Percentiles rank a stretch among this genome's conserved stretches.
phyloP scores from a whole-genome alignment of 2,329 filamentous ascomycete species.

The Geosmithia flava region DNA sequence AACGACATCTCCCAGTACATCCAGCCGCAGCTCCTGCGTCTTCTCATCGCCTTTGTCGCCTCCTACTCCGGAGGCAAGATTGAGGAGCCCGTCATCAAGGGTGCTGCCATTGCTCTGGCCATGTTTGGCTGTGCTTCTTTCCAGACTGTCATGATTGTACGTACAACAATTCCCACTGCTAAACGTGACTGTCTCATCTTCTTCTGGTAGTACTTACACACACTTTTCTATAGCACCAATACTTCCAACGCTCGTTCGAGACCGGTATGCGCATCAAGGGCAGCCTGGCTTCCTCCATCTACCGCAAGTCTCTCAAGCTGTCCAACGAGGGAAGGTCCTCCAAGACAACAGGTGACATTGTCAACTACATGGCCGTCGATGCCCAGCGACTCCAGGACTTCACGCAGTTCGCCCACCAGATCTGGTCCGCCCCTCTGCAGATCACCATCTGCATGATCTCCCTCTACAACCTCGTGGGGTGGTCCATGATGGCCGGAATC shows the following conservation, averaged over 20 bases:
- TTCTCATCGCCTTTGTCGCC: constrained; percentile 71
- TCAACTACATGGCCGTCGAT: constrained; percentile 99
- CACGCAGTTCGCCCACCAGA: constrained; percentile 86
- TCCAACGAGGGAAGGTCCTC: constrained; percentile 84
- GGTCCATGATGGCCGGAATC: constrained; percentile 91
- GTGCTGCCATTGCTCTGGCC: constrained; percentile 73
- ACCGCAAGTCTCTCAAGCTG: constrained; percentile 76
- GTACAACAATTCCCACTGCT: background rate
- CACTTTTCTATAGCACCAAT: constrained; percentile 54
- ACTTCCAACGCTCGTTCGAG: constrained; percentile 91
- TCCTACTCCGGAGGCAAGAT: constrained; percentile 52
- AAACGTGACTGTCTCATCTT: background rate
- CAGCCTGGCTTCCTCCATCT: constrained; percentile 79
- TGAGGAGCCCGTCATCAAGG: constrained; percentile 70
- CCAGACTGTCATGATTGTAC: constrained; percentile 67
- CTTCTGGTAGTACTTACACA: background rate
- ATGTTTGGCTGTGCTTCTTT: constrained; percentile 85
- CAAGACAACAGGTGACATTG: constrained; percentile 94
- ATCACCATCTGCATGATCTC: constrained; percentile 93
- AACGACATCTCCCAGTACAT: constrained; percentile 80
- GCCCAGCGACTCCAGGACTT: constrained; percentile 90
- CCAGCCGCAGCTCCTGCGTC: constrained; percentile 79
- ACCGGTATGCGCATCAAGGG: constrained; percentile 96
- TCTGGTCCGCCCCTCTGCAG: constrained; percentile 96
- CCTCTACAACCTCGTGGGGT: constrained; percentile 86